Evolutionary conservation across 208 protist species (phyloP), one percentile per base, ranked within the genome.

Genomic region (Trypanosoma grayi): DNA sequence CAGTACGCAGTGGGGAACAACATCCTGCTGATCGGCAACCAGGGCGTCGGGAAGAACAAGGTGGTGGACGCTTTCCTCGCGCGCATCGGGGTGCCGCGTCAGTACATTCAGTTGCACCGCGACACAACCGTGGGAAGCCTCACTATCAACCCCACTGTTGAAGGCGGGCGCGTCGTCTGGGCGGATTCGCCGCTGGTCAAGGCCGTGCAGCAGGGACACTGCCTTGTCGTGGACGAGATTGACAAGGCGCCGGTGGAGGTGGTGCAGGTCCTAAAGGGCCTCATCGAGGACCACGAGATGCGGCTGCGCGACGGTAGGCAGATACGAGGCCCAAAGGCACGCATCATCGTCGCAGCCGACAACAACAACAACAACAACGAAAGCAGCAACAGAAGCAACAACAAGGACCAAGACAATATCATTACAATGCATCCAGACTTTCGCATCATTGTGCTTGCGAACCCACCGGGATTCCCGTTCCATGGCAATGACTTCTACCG

Each of bases 21-120:
- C 50, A 77, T 97, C 25, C 83, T 98, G 8, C 82, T 98, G 25
- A 94, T 98, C 27, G 96, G 96, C 47, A 97, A 96, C 57, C 97
- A 98, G 56, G 89, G 94, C 20, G 92, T 97, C 25, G 97, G 97
- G 28, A 98, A 98, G 75, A 98, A 98, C 79, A 98, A 98, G 72
- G 77, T 98, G 44, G 81, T 90, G 33, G 97, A 98, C 65, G 67
- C 85, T 6, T 89, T 98, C 55, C 75, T 98, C 3, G 65, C 90
- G n/a, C 81, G 96, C 1, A 65, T 98, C 18, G 55, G 68, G 31
- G 59, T 85, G 20, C 89, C 93, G 18, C 77, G 97, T 4, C 90
- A 98, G 69, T 98, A 98, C 70, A 86, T 98, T 39, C 97, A 98
- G 69, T 91, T 98, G 1, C 97, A 98, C 78, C 87, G 91, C 44